Evolutionary conservation across 805 yeast species (phyloP).

Genomic region (Zygotorulaspora florentina): DNA sequence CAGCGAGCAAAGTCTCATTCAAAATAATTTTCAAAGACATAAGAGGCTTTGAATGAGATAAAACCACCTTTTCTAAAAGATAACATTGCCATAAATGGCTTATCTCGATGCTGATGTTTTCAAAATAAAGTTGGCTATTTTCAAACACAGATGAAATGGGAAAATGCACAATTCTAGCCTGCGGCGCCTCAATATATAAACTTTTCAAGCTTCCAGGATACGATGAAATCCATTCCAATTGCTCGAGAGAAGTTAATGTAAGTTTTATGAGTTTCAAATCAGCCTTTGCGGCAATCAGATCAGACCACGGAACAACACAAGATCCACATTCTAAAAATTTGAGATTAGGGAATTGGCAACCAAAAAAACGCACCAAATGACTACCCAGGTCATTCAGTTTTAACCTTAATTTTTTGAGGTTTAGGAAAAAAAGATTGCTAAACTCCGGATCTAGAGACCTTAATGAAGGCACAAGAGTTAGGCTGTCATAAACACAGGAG

Average conservation of each 20-base stretch:
- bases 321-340: conserved; percentile 13
- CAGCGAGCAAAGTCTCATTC: conserved; percentile 11
- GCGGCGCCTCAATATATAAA: conserved; percentile 4
- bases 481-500: conserved; percentile 6
- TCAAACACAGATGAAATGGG: conserved; percentile 7
- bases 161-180: conserved; percentile 5
- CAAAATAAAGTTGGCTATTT: conserved; percentile 1
- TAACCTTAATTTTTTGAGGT: conserved; percentile 13
- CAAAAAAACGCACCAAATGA: conserved; percentile 13
- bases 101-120: conserved; percentile 9
- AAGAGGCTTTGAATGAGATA: conserved; percentile 8
- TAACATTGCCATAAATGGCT: conserved; percentile 20
- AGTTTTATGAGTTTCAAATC: conserved; percentile 10
- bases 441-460: conserved; percentile 19
- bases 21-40: conserved; percentile 12
- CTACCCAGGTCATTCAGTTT: conserved; percentile 6
- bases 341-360: conserved; percentile 21
- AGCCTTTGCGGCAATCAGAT: conserved; percentile 9
- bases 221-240: conserved; percentile 20
- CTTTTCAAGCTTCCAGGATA: conserved; percentile 13
- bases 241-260: conserved; percentile 15
- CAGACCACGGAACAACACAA: conserved; percentile 23
- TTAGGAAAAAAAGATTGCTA: conserved; percentile 17
- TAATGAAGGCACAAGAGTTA: conserved; percentile 18
- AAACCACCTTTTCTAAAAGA: conserved; percentile 16